Base-by-base conservation (phyloP, 352 stramenopile genomes). In the Aphanomyces invadans region DNA sequence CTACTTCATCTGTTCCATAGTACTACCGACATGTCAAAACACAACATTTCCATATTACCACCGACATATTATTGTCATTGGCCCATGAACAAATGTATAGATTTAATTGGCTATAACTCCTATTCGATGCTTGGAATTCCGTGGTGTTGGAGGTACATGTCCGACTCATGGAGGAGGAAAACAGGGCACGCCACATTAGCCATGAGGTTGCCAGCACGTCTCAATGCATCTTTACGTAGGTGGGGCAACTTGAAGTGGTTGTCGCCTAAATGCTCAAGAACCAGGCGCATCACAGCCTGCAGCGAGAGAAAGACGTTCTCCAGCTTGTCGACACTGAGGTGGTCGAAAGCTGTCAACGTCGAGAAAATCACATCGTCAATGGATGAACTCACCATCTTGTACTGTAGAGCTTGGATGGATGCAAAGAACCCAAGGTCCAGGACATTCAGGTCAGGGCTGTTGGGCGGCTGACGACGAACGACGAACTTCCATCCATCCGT, bases 401-500 rank as follows among this genome's bases (percentile, higher is more conserved):
- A 61, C 28, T 74, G 70, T 2, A 72, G 23, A 0, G 31, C 42
- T 55, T 78, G 64, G 11, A 74, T 68, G 0, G 68, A 68, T 7
- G 63, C 45, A 39, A 77, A 75, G 19, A 69, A 70, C 15, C 59
- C 65, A 7, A 72, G 49, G 28, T 78, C 70, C 2, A 76, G 53
- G 0, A 74, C 64, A 25, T 74, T 78, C n/a, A 68, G 51, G 33
- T 76, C 69, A 0, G 71, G 69, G 36, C 36, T 42, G 36, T 42
- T 42, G 7, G 36, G 15, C 15, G 36, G 36, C 36, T 42, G 36
- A 15, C 36, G 36, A 15, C 36, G 36, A 7, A 42, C 36, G 73
- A 42, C 36, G 36, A 65, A 42, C 36, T 42, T 42, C 36, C 36
- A 42, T 0, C 69, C 63, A 12, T 55, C 52, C 2, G 3, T 17